Evolutionary conservation across 257 asterid species (phyloP).

Genomic region (Apocynum venetum): DNA sequence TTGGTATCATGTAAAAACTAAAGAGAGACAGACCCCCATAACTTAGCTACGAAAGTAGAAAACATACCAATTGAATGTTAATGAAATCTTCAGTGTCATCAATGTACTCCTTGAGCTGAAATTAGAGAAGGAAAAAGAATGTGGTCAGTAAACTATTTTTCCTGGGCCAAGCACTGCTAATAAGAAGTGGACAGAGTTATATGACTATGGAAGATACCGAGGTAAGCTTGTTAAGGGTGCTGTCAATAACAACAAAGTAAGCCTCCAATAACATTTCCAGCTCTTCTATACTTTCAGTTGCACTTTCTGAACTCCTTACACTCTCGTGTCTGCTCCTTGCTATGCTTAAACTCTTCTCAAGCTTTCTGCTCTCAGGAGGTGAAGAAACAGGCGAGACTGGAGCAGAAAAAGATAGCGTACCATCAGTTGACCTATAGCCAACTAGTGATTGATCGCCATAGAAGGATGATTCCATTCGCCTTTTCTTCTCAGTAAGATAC

Average conservation of each 20-base stretch:
- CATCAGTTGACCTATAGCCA: constrained; percentile 75
- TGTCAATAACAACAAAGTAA: constrained; percentile 94
- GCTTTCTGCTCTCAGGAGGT: constrained; percentile 82
- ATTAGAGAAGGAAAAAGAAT: constrained; percentile 15
- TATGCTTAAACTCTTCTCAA: constrained; percentile 85
- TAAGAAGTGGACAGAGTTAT: too few species aligned
- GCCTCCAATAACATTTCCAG: constrained; percentile 99
- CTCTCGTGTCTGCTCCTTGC: constrained; percentile 98
- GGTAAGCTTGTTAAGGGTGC: constrained; percentile 94
- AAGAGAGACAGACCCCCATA: background rate
- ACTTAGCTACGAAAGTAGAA: background rate
- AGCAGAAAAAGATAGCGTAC: constrained; percentile 65
- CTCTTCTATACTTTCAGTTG: constrained; percentile 67
- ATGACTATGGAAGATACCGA: constrained; percentile 55
- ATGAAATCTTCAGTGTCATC: constrained; percentile 98
- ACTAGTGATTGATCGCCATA: constrained; percentile 79
- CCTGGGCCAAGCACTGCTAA: background rate
- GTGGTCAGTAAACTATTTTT: constrained; percentile 1
- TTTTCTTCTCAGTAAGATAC: constrained; percentile 96
- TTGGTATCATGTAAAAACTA: background rate
- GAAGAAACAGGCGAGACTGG: constrained; percentile 96
- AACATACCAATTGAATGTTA: constrained; percentile 93
- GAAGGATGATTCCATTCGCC: constrained; percentile 64
- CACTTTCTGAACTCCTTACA: constrained; percentile 80
- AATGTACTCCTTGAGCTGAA: constrained; percentile 95